These are phyloP conservation scores for Salvia hispanica DNA, from an alignment of 257 asterid genomes.

Conservation along the genomic window DNA sequence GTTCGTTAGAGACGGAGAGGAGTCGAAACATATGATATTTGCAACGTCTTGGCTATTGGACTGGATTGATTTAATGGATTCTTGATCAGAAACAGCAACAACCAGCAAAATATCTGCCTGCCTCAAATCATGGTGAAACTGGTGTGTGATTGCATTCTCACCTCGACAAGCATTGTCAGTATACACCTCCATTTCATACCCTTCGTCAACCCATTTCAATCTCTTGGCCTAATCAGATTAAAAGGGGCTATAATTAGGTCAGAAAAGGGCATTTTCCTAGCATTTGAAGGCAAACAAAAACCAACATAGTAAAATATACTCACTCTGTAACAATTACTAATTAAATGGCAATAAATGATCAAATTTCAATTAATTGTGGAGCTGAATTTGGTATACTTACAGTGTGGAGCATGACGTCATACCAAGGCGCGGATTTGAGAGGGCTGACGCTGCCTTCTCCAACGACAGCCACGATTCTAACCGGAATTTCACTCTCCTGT, in stretches of 20 bases:
- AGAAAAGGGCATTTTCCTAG: background rate
- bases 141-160: constrained; percentile 29
- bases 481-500: constrained; percentile 41
- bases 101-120: constrained; percentile 59
- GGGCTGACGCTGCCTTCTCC: constrained; percentile 89
- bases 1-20: constrained; percentile 58
- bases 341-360: background rate
- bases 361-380: background rate
- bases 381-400: constrained; percentile 43
- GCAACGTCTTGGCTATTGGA: constrained; percentile 41
- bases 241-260: background rate
- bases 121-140: constrained; percentile 39
- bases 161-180: constrained; percentile 43
- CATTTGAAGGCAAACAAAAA: background rate
- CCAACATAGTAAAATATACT: no score
- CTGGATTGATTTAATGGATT: constrained; percentile 65
- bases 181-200: constrained; percentile 70
- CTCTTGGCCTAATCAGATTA: constrained; percentile 55
- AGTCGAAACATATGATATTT: constrained; percentile 72
- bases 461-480: constrained; percentile 74
- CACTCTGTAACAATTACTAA: no score
- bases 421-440: constrained; percentile 81
- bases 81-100: constrained; percentile 63
- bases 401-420: constrained; percentile 81
- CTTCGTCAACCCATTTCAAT: constrained; percentile 89